Conservation (phyloP, 1,284 basidiomycete species). For the Heterobasidion occidentale region DNA sequence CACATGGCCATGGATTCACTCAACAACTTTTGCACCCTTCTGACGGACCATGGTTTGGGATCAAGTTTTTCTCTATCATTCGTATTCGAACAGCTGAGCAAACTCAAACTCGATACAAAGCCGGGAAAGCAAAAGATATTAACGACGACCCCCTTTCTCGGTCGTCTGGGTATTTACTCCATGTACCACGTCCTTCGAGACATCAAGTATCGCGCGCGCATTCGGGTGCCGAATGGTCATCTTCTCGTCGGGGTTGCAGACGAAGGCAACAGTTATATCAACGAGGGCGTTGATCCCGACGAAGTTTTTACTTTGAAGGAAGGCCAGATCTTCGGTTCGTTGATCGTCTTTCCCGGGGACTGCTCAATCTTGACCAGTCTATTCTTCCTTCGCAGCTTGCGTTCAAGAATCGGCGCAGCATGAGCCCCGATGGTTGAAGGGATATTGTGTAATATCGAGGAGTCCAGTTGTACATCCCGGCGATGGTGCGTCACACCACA, state of each 20-base stretch:
- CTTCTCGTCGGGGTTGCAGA: constrained; percentile 70
- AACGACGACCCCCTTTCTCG: constrained; percentile 48
- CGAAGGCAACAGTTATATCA: constrained; percentile 52
- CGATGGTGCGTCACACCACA: constrained; percentile 60
- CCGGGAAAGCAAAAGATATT: constrained; percentile 20
- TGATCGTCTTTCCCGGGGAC: background rate
- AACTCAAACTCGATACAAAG: constrained; percentile 39
- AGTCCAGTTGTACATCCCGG: constrained; percentile 62
- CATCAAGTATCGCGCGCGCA: constrained; percentile 64
- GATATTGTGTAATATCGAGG: constrained; percentile 48
- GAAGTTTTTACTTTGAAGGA: constrained; percentile 43
- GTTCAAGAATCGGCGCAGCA: constrained; percentile 36
- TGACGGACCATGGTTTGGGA: constrained; percentile 44
- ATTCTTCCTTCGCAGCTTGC: constrained; percentile 32
- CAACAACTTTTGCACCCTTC: constrained; percentile 30
- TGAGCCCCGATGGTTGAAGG: constrained; percentile 42
- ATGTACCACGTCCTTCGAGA: constrained; percentile 24
- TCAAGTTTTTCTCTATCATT: constrained; percentile 35
- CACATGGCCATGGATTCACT: constrained; percentile 44
- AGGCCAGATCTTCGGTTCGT: constrained; percentile 51
- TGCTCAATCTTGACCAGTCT: background rate
- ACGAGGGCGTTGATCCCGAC: constrained; percentile 25
- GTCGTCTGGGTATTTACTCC: constrained; percentile 29
- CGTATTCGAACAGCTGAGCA: constrained; percentile 39
- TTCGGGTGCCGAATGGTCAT: constrained; percentile 54